Evolutionary conservation across 805 yeast genomes (phyloP).

Genomic region (Candida fluviatilis): DNA sequence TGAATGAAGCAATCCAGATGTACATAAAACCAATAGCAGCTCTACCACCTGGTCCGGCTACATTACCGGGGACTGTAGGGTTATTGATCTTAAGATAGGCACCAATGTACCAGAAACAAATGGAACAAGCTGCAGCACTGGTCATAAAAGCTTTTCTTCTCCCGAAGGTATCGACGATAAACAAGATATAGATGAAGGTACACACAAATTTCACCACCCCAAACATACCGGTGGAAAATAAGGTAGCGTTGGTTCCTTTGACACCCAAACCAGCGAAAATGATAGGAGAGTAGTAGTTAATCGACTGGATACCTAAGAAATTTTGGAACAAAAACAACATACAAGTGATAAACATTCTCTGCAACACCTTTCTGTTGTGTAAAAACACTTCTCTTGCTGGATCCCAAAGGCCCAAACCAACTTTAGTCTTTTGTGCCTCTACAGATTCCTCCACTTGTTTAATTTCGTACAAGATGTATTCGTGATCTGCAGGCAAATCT

Average conservation of each 20-base stretch:
- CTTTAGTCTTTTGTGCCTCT: slow-evolving; percentile 22
- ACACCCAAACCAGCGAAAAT: slow-evolving; percentile 33
- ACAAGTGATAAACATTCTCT: slow-evolving; percentile 29
- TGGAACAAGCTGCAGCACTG: slow-evolving; percentile 28
- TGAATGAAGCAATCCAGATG: slow-evolving; percentile 38
- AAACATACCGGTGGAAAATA: slow-evolving; percentile 38
- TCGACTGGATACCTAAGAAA: slow-evolving; percentile 37
- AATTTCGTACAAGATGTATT: slow-evolving; percentile 31
- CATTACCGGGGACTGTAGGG: slow-evolving; percentile 26
- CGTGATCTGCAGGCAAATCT: slow-evolving; percentile 28
- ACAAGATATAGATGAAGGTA: slow-evolving; percentile 29
- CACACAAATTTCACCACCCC: slow-evolving; percentile 36
- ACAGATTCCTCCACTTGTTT: slow-evolving; percentile 32
- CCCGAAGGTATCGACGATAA: slow-evolving; percentile 34
- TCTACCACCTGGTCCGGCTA: slow-evolving; percentile 35
- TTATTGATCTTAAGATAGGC: slow-evolving; percentile 31
- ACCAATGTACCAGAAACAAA: slow-evolving; percentile 39
- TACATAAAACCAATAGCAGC: slow-evolving; percentile 40
- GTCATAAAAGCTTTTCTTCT: slow-evolving; percentile 33
- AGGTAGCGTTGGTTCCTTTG: slow-evolving; percentile 32
- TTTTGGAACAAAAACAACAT: slow-evolving; percentile 33
- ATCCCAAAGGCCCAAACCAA: slow-evolving; percentile 32
- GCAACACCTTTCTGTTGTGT: slow-evolving; percentile 19
- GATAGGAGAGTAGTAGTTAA: slow-evolving; percentile 36
- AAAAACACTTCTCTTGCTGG: slow-evolving; percentile 29